phyloP scores from a whole-genome alignment of 495 filamentous ascomycete species.

The Elaphomyces granulatus region DNA sequence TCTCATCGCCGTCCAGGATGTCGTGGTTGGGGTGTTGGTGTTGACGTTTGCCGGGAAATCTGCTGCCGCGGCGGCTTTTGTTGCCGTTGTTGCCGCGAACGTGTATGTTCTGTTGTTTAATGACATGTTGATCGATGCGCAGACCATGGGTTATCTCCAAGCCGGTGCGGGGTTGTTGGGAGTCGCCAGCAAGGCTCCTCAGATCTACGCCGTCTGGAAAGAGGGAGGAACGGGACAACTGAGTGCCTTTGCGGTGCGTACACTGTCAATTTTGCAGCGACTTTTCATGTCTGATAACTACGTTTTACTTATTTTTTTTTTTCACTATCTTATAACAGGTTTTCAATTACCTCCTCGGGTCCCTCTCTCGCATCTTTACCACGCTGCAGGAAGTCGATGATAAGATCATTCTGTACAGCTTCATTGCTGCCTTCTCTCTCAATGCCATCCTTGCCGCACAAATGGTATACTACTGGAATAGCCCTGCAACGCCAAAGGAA shows the following conservation, averaged over 20 bases:
- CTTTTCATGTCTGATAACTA: too few species aligned
- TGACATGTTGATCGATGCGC: conserved; percentile 48
- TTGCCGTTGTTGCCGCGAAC: conserved; percentile 54
- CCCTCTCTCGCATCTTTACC: conserved; percentile 87
- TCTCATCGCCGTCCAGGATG: conserved; percentile 80
- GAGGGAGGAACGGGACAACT: conserved; percentile 87
- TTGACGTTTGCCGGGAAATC: conserved; percentile 57
- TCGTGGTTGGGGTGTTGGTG: conserved; percentile 72
- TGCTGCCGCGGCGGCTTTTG: conserved; percentile 51
- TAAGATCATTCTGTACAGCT: conserved; percentile 85
- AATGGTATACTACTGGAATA: conserved; percentile 97
- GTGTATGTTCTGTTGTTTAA: conserved; percentile 55
- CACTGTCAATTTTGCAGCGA: conserved; percentile 48
- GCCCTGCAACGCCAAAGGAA: conserved; percentile 29
- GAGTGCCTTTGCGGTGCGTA: conserved; percentile 83
- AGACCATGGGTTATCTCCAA: conserved; percentile 61
- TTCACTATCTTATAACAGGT: conserved; percentile 40
- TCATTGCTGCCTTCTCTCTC: conserved; percentile 73
- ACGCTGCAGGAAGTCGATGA: conserved; percentile 94
- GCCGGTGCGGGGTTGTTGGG: conserved; percentile 69
- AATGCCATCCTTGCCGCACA: conserved; percentile 77
- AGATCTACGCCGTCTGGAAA: conserved; percentile 71
- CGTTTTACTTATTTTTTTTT: not conserved
- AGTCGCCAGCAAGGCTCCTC: conserved; percentile 80
- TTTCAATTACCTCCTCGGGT: conserved; percentile 91